These are phyloP conservation scores for Parafenestella ontariensis DNA, from an alignment of 2,329 filamentous ascomycete species.

Conservation along the genomic window DNA sequence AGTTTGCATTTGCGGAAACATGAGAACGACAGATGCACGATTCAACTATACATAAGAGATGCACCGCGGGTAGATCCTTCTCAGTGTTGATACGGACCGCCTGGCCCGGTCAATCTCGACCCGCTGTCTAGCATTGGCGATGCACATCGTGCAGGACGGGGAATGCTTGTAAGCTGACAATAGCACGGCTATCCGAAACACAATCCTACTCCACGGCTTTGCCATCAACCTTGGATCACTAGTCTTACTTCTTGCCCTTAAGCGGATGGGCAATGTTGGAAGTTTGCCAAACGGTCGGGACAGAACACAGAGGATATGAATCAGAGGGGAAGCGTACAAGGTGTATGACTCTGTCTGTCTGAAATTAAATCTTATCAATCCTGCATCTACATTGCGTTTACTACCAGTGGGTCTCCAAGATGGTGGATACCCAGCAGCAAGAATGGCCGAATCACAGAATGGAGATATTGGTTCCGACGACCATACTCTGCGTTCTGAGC, in stretches of 20 bases:
- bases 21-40: too few relatives aligned
- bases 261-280: not conserved
- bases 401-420: conserved; percentile 2
- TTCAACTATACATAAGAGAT: too few relatives aligned
- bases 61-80: too few relatives aligned
- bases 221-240: not conserved
- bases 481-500: conserved; percentile 22
- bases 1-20: too few relatives aligned
- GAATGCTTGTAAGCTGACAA: too few relatives aligned
- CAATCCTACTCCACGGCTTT: too few relatives aligned
- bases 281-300: not conserved
- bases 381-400: not conserved
- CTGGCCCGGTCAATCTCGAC: too few relatives aligned
- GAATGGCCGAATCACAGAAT: conserved; percentile 24
- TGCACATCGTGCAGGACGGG: too few relatives aligned
- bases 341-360: not conserved
- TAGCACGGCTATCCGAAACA: too few relatives aligned
- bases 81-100: too few relatives aligned
- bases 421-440: conserved; percentile 14
- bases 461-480: conserved; percentile 23
- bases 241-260: not conserved
- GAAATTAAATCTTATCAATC: not conserved
- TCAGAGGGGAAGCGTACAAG: not conserved
- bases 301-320: not conserved
- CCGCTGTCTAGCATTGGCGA: too few relatives aligned